phyloP scores from a whole-genome alignment of 768 basidiomycete species.

The Russula earlei region DNA sequence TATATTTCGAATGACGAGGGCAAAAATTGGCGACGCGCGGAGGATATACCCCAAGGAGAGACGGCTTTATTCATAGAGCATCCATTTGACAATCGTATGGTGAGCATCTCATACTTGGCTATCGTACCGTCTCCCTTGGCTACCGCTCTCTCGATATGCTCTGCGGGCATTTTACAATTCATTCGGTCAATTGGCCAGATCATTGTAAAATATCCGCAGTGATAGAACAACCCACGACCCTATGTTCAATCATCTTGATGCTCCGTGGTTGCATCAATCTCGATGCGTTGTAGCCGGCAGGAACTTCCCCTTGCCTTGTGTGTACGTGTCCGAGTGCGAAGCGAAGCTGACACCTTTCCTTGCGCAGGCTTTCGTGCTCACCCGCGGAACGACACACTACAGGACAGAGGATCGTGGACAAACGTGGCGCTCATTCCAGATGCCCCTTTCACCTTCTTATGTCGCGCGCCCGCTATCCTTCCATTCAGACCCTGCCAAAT shows the following conservation, averaged over 20 bases:
- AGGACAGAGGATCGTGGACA: slow-evolving; percentile 81
- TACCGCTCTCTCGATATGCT: no score
- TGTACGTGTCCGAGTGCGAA: neutral
- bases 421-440: slow-evolving; percentile 76
- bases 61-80: slow-evolving; percentile 75
- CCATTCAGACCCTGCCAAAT: slow-evolving; percentile 67
- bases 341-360: neutral
- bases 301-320: neutral
- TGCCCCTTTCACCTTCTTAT: slow-evolving; percentile 50
- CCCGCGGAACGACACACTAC: slow-evolving; percentile 68
- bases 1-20: slow-evolving; percentile 85
- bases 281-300: neutral
- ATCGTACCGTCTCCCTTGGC: neutral
- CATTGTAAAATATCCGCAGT: no score
- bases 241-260: no score
- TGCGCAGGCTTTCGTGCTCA: slow-evolving; percentile 77
- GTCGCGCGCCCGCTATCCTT: slow-evolving; percentile 69
- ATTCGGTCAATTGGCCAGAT: no score
- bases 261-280: neutral
- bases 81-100: slow-evolving; percentile 59
- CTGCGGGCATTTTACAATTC: no score
- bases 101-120: neutral
- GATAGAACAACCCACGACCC: no score
- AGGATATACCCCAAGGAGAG: slow-evolving; percentile 46
- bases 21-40: slow-evolving; percentile 46